These are phyloP conservation scores for Guadua angustifolia DNA, from an alignment of 176 grass and related monocot genomes.

Conservation along the genomic window DNA sequence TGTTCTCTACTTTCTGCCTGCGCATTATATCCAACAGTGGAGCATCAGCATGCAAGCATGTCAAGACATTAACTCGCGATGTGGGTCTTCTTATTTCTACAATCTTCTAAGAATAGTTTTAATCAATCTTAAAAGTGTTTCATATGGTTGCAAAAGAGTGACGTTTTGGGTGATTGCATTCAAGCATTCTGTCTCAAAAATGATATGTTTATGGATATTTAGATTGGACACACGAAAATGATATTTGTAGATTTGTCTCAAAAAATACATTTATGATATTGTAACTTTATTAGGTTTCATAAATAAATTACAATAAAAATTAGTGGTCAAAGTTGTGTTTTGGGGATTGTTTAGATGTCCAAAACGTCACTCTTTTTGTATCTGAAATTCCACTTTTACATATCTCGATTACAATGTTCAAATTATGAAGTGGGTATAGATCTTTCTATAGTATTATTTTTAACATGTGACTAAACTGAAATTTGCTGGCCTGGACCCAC, in stretches of 20 bases:
- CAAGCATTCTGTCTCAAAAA: no score
- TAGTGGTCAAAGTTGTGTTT: no score
- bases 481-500: background rate
- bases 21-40: background rate
- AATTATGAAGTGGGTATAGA: background rate
- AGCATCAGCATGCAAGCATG: background rate
- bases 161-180: no score
- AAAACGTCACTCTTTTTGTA: background rate
- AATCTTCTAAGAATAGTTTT: background rate
- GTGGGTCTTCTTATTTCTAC: slow-evolving; percentile 11
- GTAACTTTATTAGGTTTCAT: no score
- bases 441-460: background rate
- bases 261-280: no score
- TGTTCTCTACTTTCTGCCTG: background rate
- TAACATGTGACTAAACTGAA: background rate
- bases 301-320: no score
- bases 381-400: background rate
- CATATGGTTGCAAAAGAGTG: no score
- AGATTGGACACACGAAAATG: no score
- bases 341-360: no score
- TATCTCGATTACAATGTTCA: background rate
- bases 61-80: background rate
- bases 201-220: no score
- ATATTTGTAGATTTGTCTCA: no score
- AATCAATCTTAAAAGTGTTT: slow-evolving; percentile 4